These are phyloP conservation scores for Ilyonectria mors-panacis DNA, from an alignment of 2,329 filamentous ascomycete species.

Conservation along the genomic window DNA sequence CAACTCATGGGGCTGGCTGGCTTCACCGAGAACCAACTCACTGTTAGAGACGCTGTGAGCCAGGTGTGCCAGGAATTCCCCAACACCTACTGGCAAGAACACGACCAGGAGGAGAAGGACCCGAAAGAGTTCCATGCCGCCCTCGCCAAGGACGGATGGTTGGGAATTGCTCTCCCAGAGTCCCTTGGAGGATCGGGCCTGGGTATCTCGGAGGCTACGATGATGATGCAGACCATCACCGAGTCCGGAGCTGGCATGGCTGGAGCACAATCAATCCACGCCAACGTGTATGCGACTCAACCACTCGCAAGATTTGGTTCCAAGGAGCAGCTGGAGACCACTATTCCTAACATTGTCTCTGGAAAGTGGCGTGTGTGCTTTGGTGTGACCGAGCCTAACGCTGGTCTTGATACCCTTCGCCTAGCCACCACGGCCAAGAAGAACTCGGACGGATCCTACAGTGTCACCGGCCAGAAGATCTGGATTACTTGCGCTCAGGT, in stretches of 20 bases:
- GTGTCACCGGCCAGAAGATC: conserved; percentile 84
- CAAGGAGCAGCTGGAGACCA: conserved; percentile 72
- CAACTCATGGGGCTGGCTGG: conserved; percentile 79
- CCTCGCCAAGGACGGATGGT: conserved; percentile 82
- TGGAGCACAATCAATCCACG: conserved; percentile 74
- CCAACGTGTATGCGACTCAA: conserved; percentile 83
- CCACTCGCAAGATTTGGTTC: conserved; percentile 81
- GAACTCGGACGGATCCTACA: conserved; percentile 70
- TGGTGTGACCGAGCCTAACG: conserved; percentile 84
- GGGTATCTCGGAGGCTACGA: conserved; percentile 85
- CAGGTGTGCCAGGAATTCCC: conserved; percentile 80
- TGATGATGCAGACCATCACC: conserved; percentile 89
- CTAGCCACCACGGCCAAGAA: conserved; percentile 76
- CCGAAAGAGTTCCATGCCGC: conserved; percentile 83
- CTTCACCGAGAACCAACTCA: conserved; percentile 81
- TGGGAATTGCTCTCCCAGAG: conserved; percentile 85
- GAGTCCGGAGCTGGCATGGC: conserved; percentile 87
- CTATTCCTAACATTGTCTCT: conserved; percentile 79
- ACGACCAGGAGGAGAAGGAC: conserved; percentile 78
- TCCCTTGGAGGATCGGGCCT: conserved; percentile 81
- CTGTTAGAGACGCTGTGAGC: conserved; percentile 78
- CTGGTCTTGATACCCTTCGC: conserved; percentile 83
- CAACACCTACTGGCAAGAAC: conserved; percentile 83
- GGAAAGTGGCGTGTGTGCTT: conserved; percentile 83
- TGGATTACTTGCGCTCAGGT: conserved; percentile 92